A percentile compares a stretch with the other conserved stretches of the same genome.
These are phyloP conservation scores for Monosporozyma aerobia DNA, from an alignment of 805 yeast genomes.

Conservation along the genomic window DNA sequence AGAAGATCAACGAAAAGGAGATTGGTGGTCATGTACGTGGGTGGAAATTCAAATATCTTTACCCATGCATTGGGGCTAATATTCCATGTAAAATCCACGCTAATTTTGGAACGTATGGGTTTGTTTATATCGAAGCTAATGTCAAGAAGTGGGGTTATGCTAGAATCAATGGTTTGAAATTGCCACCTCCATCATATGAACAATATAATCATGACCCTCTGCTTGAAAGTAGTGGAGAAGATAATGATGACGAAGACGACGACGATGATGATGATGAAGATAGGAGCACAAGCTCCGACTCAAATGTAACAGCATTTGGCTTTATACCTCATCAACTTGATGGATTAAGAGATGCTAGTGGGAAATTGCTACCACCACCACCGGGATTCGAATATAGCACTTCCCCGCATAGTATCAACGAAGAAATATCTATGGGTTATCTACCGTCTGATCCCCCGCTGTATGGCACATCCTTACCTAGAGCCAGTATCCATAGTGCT, in stretches of 20 bases:
- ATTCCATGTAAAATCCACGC: constrained; percentile 78
- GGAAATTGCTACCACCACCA: constrained; percentile 29
- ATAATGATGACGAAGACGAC: constrained; percentile 24
- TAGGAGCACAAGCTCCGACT: not conserved
- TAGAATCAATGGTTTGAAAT: constrained; percentile 76
- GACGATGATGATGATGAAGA: constrained; percentile 18
- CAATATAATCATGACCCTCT: constrained; percentile 69
- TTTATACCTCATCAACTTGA: not conserved
- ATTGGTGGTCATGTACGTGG: constrained; percentile 72
- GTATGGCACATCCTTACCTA: constrained; percentile 21
- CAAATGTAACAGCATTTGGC: not conserved
- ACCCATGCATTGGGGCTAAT: constrained; percentile 84
- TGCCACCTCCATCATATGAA: constrained; percentile 92
- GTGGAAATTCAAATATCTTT: constrained; percentile 60
- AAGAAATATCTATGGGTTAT: constrained; percentile 28
- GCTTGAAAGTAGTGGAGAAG: constrained; percentile 47
- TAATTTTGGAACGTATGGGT: constrained; percentile 83
- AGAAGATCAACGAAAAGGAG: constrained; percentile 70
- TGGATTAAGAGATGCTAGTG: constrained; percentile 17
- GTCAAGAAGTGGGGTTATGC: constrained; percentile 95
- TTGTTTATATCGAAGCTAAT: constrained; percentile 83
- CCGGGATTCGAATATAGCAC: constrained; percentile 31
- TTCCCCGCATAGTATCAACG: constrained; percentile 17
- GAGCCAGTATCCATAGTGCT: not conserved
- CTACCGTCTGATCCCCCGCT: constrained; percentile 33